phyloP scores from a whole-genome alignment of 768 basidiomycete genomes.

The Lentinula boryana region DNA sequence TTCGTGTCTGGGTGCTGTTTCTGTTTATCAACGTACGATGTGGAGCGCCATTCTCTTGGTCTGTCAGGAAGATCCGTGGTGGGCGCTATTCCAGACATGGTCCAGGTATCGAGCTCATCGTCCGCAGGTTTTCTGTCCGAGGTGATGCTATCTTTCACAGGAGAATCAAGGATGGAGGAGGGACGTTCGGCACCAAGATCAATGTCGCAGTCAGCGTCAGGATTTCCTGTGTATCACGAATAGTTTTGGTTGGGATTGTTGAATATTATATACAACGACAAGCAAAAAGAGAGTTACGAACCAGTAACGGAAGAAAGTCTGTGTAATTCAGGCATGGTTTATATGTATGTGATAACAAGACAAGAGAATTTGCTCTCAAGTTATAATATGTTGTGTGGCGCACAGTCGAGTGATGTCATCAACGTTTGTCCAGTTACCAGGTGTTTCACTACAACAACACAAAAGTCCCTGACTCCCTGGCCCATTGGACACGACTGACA shows the following conservation, averaged over 20 bases:
- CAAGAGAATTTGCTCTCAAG: neutral
- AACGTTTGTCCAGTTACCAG: too few relatives aligned
- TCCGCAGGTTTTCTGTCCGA: neutral
- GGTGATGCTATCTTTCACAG: neutral
- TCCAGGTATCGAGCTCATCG: neutral
- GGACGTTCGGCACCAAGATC: constrained; percentile 1
- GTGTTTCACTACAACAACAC: too few relatives aligned
- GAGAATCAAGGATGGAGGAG: neutral
- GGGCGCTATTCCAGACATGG: neutral
- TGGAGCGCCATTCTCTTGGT: constrained; percentile 1
- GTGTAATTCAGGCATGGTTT: neutral
- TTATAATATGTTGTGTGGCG: neutral
- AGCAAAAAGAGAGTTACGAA: neutral
- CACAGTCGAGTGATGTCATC: neutral
- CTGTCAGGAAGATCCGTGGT: neutral
- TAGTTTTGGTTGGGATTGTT: neutral
- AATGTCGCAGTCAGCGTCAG: neutral
- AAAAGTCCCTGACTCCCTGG: too few relatives aligned
- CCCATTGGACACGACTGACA: too few relatives aligned
- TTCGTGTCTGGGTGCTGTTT: neutral
- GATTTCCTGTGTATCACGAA: neutral
- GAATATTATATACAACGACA: neutral
- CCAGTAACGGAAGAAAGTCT: neutral
- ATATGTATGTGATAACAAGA: neutral
- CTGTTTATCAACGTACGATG: neutral